These are phyloP conservation scores for Oryza punctata DNA, from an alignment of 176 grass and related monocot genomes.

Conservation along the genomic window DNA sequence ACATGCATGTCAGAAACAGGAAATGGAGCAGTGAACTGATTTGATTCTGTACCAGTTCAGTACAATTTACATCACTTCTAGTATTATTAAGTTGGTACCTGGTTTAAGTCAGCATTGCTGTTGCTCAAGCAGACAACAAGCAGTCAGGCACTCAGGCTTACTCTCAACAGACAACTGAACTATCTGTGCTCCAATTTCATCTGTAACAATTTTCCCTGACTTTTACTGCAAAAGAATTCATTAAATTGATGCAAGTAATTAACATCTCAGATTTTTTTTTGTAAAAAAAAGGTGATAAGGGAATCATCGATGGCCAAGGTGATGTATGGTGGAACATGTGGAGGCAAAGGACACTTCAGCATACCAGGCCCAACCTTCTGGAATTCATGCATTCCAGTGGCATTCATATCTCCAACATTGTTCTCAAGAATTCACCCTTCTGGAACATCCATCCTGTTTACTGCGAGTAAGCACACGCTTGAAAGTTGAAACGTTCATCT, in stretches of 20 bases:
- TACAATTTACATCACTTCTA: background rate
- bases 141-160: background rate
- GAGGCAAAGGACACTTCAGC: constrained; percentile 63
- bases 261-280: background rate
- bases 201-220: background rate
- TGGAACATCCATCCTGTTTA: constrained; percentile 97
- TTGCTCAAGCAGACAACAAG: background rate
- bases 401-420: constrained; percentile 77
- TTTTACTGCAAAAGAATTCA: background rate
- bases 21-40: background rate
- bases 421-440: constrained; percentile 86
- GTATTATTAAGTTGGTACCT: background rate
- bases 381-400: constrained; percentile 88
- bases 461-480: constrained; percentile 48
- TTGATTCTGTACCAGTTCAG: background rate
- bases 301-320: constrained; percentile 84
- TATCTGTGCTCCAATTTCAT: background rate
- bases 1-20: background rate
- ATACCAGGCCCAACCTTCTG: constrained; percentile 69
- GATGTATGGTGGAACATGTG: constrained; percentile 97
- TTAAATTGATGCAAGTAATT: background rate
- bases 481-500: background rate
- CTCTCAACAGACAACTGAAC: background rate
- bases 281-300: constrained; percentile 50
- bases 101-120: background rate